These are phyloP conservation scores for Pluteus cervinus DNA, from an alignment of 768 basidiomycete genomes.

Conservation along the genomic window DNA sequence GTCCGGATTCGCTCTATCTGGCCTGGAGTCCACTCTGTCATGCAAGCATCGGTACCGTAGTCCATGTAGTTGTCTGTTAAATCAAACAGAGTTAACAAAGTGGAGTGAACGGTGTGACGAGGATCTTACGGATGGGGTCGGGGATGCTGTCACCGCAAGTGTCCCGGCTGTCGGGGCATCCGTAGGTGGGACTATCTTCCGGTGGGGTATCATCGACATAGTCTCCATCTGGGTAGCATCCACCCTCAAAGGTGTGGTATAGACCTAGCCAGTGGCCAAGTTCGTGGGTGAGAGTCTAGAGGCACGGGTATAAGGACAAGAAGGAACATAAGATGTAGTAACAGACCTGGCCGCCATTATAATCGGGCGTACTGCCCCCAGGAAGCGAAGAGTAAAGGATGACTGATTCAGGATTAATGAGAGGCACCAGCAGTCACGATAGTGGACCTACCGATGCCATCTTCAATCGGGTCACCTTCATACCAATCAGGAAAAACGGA, in stretches of 20 bases:
- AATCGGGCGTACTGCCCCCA: conserved; percentile 18
- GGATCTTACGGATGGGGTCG: conserved; percentile 18
- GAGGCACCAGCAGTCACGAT: conserved; percentile 39
- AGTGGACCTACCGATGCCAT: conserved; percentile 42
- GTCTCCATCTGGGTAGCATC: conserved; percentile 15
- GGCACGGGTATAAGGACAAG: no score
- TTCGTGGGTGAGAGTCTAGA: conserved; percentile 32
- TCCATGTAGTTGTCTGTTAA: conserved; percentile 23
- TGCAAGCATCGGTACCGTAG: conserved; percentile 28
- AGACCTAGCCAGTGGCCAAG: conserved; percentile 35
- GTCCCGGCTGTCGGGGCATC: conserved; percentile 8
- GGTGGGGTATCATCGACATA: conserved; percentile 20
- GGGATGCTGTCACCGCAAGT: neutral
- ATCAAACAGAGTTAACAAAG: neutral
- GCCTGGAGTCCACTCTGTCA: conserved; percentile 26
- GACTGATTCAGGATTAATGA: conserved; percentile 27
- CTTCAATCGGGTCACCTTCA: conserved; percentile 22
- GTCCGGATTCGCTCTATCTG: conserved; percentile 10
- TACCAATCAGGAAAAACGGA: conserved; percentile 35
- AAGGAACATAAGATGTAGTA: no score
- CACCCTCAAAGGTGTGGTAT: conserved; percentile 31
- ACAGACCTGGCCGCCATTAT: conserved; percentile 11
- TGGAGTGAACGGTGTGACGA: neutral
- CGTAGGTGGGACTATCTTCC: conserved; percentile 10
- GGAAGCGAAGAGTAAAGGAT: conserved; percentile 22